Base-by-base conservation (phyloP, 495 filamentous ascomycete species). In the Penicillium subrubescens region DNA sequence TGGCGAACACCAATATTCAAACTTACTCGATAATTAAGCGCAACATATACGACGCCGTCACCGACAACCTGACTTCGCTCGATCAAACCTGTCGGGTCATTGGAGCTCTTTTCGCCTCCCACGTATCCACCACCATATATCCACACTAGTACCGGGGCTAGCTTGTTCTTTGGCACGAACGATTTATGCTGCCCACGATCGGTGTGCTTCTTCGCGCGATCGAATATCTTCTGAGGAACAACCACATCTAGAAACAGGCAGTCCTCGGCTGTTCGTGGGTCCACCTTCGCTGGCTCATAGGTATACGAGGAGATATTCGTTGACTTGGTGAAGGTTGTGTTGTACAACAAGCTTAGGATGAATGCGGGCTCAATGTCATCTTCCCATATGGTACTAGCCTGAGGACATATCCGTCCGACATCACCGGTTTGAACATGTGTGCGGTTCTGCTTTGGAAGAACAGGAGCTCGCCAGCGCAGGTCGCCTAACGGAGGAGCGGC, bases 81-180 rank as follows among this genome's bases (percentile, higher is more conserved):
- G 19, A 88, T 79, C 51, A 90, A 59, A 8, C 82, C 82, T 3
- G 75, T 71, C 14, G 84, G 75, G 62, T 76, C 71, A 5, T 66
- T 68, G 15, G 25, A n/a, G 14, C 77, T 76, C 67, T 89, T 89
- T 17, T 77, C 77, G 3, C 88, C 86, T 43, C 75, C 60, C 7
- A 76, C 53, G 44, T 84, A 90, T 0, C 82, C 87, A 11, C 88
- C 88, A 3, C 88, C 88, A 64, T 83, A 83, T 33, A 89, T 82
- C 82, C 83, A 90, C 2, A 86, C 82, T 58, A 88, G 69, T 19
- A 89, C 86, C 6, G 88, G 86, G 0, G 81, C 82, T 33, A 75
- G 44, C 3, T 48, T 51, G 34, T 62, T 56, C n/a, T 59, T 67
- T 2, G 61, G 44, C 7, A 63, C 65, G 6, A 62, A 69, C 2